These are phyloP conservation scores for Megacollybia platyphylla DNA, from an alignment of 1,284 basidiomycete species.

Conservation along the genomic window DNA sequence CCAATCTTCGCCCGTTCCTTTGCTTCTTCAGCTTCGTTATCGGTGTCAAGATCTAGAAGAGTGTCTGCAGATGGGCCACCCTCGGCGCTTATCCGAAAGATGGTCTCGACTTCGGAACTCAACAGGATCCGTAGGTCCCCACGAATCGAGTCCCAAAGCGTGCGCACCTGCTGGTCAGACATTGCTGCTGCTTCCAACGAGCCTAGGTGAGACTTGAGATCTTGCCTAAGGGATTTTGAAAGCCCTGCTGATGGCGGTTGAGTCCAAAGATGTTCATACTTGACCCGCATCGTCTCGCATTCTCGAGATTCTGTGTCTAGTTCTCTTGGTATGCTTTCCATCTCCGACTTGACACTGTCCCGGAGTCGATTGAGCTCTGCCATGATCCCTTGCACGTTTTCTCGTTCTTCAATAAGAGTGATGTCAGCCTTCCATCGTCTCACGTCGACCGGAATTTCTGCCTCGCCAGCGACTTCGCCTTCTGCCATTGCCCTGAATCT, in stretches of 20 bases:
- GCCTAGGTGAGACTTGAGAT: constrained; percentile 68
- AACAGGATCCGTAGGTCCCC: constrained; percentile 60
- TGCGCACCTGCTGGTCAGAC: constrained; percentile 69
- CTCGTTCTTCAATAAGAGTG: constrained; percentile 47
- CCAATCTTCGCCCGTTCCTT: constrained; percentile 59
- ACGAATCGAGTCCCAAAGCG: constrained; percentile 65
- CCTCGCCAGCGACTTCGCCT: constrained; percentile 52
- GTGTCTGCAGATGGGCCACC: constrained; percentile 31
- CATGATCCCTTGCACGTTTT: constrained; percentile 54
- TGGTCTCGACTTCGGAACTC: constrained; percentile 52
- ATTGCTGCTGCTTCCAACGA: constrained; percentile 69
- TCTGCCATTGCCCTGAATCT: constrained; percentile 72
- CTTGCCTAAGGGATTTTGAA: constrained; percentile 65
- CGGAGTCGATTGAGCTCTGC: constrained; percentile 54
- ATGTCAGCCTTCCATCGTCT: constrained; percentile 74
- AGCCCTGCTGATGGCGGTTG: constrained; percentile 76
- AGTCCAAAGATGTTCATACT: constrained; percentile 81
- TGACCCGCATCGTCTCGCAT: constrained; percentile 76
- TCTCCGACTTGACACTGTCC: constrained; percentile 42
- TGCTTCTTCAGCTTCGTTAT: constrained; percentile 46
- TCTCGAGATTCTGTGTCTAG: constrained; percentile 72
- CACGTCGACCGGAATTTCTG: constrained; percentile 67
- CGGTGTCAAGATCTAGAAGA: constrained; percentile 62
- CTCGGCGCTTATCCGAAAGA: constrained; percentile 55
- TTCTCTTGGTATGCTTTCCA: constrained; percentile 48